A percentile compares a stretch with the other conserved stretches of the same genome.
These are phyloP conservation scores for Gracilaria domingensis DNA, from an alignment of 23 red algal genomes.

Conservation along the genomic window DNA sequence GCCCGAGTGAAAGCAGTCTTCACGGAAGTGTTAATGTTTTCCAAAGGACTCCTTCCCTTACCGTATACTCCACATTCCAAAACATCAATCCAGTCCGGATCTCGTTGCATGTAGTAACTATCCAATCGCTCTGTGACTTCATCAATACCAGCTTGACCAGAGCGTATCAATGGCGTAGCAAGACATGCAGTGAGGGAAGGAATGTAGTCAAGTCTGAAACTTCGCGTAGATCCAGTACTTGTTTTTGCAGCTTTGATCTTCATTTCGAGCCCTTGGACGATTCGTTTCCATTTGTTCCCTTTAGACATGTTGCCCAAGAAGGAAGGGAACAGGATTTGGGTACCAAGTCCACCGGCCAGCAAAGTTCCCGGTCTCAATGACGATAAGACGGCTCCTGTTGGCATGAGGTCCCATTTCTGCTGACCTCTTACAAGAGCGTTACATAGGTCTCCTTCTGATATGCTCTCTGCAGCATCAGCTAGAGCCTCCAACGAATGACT, in stretches of 20 bases:
- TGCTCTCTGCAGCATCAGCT: constrained; percentile 75
- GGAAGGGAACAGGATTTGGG: constrained; percentile 83
- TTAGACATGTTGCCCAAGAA: constrained; percentile 91
- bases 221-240: constrained; percentile 60
- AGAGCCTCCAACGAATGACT: constrained; percentile 28
- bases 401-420: constrained; percentile 93
- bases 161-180: constrained; percentile 71
- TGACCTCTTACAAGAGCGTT: constrained; percentile 78
- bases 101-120: constrained; percentile 82
- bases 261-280: constrained; percentile 83
- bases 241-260: constrained; percentile 69
- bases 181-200: constrained; percentile 73
- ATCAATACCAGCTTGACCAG: constrained; percentile 64
- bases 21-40: constrained; percentile 56
- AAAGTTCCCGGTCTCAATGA: constrained; percentile 79
- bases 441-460: constrained; percentile 81
- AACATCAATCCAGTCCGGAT: constrained; percentile 83
- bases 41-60: constrained; percentile 59
- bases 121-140: constrained; percentile 72
- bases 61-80: constrained; percentile 55
- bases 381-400: constrained; percentile 76
- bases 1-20: constrained; percentile 80
- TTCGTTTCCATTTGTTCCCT: constrained; percentile 84
- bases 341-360: constrained; percentile 70
- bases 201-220: constrained; percentile 89